Conservation (phyloP, 345 rosid genomes). For the Heritiera littoralis region DNA sequence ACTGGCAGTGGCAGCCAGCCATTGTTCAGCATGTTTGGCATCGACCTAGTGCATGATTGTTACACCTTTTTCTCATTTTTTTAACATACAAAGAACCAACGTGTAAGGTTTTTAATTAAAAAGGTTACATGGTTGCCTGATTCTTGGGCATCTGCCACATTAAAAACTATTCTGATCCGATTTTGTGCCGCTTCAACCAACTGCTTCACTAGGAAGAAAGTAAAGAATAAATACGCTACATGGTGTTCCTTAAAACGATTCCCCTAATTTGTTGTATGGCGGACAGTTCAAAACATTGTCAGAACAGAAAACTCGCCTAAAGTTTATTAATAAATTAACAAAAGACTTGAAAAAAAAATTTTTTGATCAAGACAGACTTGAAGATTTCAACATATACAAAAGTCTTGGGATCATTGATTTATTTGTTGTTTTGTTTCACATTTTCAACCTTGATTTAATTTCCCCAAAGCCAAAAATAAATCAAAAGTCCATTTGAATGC, state of each 20-base stretch:
- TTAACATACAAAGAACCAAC: not conserved
- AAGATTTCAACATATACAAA: not conserved
- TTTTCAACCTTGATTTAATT: slow-evolving; percentile 2
- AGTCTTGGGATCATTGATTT: not conserved
- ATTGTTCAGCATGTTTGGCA: not conserved
- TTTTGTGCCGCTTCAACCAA: not conserved
- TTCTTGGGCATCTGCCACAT: not conserved
- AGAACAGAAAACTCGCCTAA: not conserved
- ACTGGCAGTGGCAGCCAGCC: slow-evolving; percentile 9
- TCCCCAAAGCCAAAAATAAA: not conserved
- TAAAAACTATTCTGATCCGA: not conserved
- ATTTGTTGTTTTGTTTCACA: not conserved
- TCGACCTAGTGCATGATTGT: not conserved
- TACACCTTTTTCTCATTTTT: not conserved
- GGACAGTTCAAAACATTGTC: not conserved
- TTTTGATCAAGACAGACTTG: not conserved
- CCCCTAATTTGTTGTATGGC: not conserved
- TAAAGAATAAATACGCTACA: not conserved
- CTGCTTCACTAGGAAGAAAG: not conserved
- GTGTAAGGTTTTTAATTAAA: not conserved
- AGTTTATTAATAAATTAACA: not conserved
- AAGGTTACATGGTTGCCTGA: not conserved
- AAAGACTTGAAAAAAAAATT: not conserved
- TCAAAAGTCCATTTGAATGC: not conserved
- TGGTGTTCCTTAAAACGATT: not conserved